Conservation (phyloP, 768 basidiomycete genomes). For the Suillus subluteus region DNA sequence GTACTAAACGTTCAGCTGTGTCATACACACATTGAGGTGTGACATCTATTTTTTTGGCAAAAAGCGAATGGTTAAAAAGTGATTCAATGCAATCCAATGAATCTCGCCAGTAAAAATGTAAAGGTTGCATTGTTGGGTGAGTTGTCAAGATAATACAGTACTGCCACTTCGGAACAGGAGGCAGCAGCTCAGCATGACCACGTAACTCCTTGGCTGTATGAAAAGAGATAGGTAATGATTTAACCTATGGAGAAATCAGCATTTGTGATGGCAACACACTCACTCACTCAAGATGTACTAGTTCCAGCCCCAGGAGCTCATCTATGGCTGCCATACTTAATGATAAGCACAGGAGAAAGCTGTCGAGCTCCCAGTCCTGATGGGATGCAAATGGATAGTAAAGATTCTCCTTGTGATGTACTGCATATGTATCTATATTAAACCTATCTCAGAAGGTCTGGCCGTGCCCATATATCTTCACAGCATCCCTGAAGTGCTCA, state of each 20-base stretch:
- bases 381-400: no score
- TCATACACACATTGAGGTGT: conserved; percentile 21
- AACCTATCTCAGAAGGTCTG: no score
- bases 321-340: no score
- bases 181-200: conserved; percentile 22
- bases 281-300: no score
- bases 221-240: conserved; percentile 8
- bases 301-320: no score
- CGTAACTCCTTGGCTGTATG: conserved; percentile 27
- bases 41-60: conserved; percentile 28
- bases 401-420: no score
- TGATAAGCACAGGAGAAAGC: no score
- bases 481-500: not conserved
- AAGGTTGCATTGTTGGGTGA: conserved; percentile 26
- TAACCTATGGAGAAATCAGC: not conserved
- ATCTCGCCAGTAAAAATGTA: conserved; percentile 34
- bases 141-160: conserved; percentile 9
- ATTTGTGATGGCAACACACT: no score
- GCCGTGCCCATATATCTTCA: not conserved
- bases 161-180: conserved; percentile 27
- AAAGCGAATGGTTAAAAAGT: conserved; percentile 28
- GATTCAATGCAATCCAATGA: conserved; percentile 32
- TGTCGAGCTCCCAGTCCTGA: no score
- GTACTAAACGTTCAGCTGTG: conserved; percentile 11
- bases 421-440: no score